Evolutionary conservation across 2,329 filamentous ascomycete genomes (phyloP).

Genomic region (Scedosporium minutisporum): DNA sequence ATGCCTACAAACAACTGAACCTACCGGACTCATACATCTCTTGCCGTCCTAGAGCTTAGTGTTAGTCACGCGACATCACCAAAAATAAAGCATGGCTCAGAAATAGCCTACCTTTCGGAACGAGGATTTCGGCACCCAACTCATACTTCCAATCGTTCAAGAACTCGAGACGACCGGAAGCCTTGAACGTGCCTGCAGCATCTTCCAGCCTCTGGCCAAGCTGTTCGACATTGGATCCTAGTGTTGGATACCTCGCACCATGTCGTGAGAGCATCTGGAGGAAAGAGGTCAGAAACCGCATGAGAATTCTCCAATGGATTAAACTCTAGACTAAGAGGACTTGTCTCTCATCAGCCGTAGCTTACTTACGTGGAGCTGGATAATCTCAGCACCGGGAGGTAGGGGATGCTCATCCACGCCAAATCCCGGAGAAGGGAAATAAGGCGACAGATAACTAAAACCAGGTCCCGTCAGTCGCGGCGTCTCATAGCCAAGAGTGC

Average conservation of each 20-base stretch:
- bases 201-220: conserved; percentile 51
- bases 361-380: conserved; percentile 45
- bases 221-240: conserved; percentile 40
- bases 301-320: too few species aligned
- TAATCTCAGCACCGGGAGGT: conserved; percentile 56
- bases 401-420: conserved; percentile 64
- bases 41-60: conserved; percentile 40
- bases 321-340: background rate
- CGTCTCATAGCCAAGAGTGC: background rate
- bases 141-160: conserved; percentile 60
- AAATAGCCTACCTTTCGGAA: conserved; percentile 42
- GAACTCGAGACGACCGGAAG: conserved; percentile 52
- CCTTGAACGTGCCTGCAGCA: conserved; percentile 41
- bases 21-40: conserved; percentile 58
- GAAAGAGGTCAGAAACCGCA: background rate
- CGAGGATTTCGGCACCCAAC: conserved; percentile 61
- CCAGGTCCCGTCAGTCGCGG: background rate
- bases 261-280: conserved; percentile 61
- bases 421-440: conserved; percentile 62
- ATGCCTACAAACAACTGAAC: background rate
- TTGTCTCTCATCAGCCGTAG: too few species aligned
- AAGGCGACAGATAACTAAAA: conserved; percentile 49
- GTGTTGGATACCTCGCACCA: conserved; percentile 63
- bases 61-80: background rate
- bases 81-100: background rate